Conservation (phyloP, 106 monocot genomes). For the Dioscorea dumetorum region DNA sequence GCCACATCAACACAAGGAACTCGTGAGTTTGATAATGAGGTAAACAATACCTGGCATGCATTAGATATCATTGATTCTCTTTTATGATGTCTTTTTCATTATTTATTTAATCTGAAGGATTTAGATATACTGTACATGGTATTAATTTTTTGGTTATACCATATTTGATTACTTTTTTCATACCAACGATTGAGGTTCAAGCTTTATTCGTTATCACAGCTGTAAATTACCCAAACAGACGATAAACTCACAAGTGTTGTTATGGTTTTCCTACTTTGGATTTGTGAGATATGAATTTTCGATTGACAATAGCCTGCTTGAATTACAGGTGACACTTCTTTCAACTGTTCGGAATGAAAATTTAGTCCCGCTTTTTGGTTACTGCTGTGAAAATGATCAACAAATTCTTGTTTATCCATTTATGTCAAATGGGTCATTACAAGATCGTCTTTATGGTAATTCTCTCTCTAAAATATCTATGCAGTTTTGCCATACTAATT, state of each 20-base stretch:
- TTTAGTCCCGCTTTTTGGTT: conserved; percentile 61
- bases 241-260: not conserved
- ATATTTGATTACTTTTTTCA: not conserved
- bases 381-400: conserved; percentile 65
- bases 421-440: conserved; percentile 67
- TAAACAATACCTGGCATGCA: not conserved
- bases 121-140: not conserved
- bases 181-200: not conserved
- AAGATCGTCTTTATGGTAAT: conserved; percentile 59
- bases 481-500: not conserved
- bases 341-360: conserved; percentile 50
- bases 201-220: not conserved
- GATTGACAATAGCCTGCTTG: not conserved
- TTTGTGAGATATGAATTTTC: not conserved
- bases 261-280: not conserved
- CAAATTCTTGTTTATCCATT: conserved; percentile 63
- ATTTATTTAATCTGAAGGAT: not conserved
- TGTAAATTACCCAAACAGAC: not conserved
- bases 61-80: too few species aligned
- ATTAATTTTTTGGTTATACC: not conserved
- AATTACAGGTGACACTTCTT: conserved; percentile 47
- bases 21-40: conserved; percentile 70
- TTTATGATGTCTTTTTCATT: not conserved
- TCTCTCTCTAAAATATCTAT: not conserved
- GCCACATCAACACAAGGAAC: conserved; percentile 56